Evolutionary conservation across 352 stramenopile genomes (phyloP).

Genomic region (Pythium plurisporium): DNA sequence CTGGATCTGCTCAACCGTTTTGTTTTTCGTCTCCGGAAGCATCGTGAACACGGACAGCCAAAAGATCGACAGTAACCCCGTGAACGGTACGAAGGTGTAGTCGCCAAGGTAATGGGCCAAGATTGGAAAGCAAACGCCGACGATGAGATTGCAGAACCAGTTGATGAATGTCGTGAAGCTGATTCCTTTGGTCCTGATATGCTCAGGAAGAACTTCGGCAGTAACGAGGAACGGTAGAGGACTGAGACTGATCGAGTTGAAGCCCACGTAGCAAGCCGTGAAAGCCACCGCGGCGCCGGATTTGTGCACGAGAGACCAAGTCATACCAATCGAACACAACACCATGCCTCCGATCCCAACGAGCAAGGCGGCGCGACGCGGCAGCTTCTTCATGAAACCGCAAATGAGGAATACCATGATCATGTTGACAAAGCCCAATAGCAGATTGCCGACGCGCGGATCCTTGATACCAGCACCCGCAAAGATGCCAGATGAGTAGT

Average conservation of each 20-base stretch:
- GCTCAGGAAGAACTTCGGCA: slow-evolving; percentile 36
- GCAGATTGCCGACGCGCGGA: slow-evolving; percentile 29
- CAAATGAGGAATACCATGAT: slow-evolving; percentile 25
- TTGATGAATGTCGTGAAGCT: slow-evolving; percentile 37
- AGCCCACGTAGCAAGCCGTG: slow-evolving; percentile 30
- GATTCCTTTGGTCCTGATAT: slow-evolving; percentile 33
- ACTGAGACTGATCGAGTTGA: slow-evolving; percentile 37
- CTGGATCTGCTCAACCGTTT: slow-evolving; percentile 41
- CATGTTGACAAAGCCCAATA: slow-evolving; percentile 28
- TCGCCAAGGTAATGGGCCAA: slow-evolving; percentile 27
- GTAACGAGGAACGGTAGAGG: slow-evolving; percentile 36
- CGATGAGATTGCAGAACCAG: slow-evolving; percentile 33
- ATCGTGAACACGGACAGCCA: slow-evolving; percentile 34
- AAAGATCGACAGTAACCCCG: slow-evolving; percentile 26
- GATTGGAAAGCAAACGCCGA: slow-evolving; percentile 31
- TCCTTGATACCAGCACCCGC: slow-evolving; percentile 32
- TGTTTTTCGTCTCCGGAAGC: slow-evolving; percentile 34
- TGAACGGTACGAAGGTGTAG: slow-evolving; percentile 40
- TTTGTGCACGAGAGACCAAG: slow-evolving; percentile 28
- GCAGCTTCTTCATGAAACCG: slow-evolving; percentile 30
- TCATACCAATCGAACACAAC: slow-evolving; percentile 31
- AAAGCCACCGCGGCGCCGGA: slow-evolving; percentile 22
- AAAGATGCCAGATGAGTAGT: slow-evolving; percentile 45
- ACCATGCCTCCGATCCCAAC: slow-evolving; percentile 32
- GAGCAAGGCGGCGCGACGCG: slow-evolving; percentile 25